These are phyloP conservation scores for Tilletia indica DNA, from an alignment of 1,284 basidiomycete species.

Conservation along the genomic window DNA sequence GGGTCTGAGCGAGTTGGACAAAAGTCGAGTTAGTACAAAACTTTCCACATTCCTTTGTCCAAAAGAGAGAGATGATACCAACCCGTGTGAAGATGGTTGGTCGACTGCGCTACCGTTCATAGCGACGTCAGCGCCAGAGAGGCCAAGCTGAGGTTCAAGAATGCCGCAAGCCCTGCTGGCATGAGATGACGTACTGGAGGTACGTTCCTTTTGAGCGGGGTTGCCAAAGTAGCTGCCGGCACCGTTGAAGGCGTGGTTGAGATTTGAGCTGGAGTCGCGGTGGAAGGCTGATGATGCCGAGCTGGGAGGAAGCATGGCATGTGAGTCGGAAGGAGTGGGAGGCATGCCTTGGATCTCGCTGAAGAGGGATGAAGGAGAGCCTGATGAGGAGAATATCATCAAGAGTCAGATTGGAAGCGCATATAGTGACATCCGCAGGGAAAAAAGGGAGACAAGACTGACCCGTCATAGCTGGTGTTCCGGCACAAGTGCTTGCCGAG, in stretches of 20 bases:
- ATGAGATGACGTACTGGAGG: background rate
- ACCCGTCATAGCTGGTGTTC: constrained; percentile 1
- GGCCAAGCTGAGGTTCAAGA: constrained; percentile 4
- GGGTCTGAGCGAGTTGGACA: background rate
- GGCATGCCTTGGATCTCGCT: constrained; percentile 12
- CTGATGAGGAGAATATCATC: background rate
- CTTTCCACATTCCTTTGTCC: no score
- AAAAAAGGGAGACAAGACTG: no score
- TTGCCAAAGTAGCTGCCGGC: background rate
- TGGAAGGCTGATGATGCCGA: constrained; percentile 1
- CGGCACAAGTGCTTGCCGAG: background rate
- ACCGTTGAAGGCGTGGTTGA: no score
- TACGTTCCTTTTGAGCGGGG: background rate
- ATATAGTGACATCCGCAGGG: no score
- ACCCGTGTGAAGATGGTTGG: constrained; percentile 4
- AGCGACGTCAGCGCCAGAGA: background rate
- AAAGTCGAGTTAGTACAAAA: no score
- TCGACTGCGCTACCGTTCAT: background rate
- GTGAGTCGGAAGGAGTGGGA: constrained; percentile 6
- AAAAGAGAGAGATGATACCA: background rate
- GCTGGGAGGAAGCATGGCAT: background rate
- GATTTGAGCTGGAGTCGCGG: background rate
- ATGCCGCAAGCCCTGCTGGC: background rate
- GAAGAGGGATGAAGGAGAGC: constrained; percentile 15
- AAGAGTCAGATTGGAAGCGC: no score